Evolutionary conservation across 2,329 filamentous ascomycete species (phyloP).

Genomic region (Diaporthe helianthi): DNA sequence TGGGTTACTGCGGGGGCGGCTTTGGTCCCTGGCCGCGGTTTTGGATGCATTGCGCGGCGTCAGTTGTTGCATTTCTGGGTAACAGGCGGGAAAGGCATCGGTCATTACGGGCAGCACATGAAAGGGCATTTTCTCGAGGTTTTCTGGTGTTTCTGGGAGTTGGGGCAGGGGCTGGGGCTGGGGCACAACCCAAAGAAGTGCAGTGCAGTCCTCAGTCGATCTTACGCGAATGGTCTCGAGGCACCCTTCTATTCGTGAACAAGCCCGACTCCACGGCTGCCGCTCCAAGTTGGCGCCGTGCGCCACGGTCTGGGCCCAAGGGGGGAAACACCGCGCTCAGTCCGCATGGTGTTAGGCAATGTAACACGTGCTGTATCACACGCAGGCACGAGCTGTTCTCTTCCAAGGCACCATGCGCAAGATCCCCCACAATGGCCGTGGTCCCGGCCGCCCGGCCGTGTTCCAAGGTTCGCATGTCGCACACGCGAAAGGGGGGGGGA

Average conservation of each 20-base stretch:
- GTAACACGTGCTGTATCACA: conserved; percentile 10
- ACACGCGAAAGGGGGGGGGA: background rate
- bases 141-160: no score
- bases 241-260: background rate
- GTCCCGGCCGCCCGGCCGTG: conserved; percentile 2
- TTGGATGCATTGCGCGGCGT: conserved; percentile 6
- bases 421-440: conserved; percentile 10
- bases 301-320: background rate
- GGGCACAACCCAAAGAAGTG: background rate
- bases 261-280: conserved; percentile 6
- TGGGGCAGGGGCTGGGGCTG: background rate
- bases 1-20: background rate
- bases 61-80: background rate
- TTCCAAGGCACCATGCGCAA: conserved; percentile 11
- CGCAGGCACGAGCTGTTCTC: conserved; percentile 1
- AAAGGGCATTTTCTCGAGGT: background rate
- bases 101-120: background rate
- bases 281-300: background rate
- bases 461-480: conserved; percentile 7
- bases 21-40: background rate
- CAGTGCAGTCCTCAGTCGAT: background rate
- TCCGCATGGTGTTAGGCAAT: background rate
- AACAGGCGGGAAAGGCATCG: background rate
- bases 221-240: background rate
- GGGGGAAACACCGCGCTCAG: background rate